Evolutionary conservation across 352 stramenopile species (phyloP).

Genomic region (Globisporangium cylindrosporum): DNA sequence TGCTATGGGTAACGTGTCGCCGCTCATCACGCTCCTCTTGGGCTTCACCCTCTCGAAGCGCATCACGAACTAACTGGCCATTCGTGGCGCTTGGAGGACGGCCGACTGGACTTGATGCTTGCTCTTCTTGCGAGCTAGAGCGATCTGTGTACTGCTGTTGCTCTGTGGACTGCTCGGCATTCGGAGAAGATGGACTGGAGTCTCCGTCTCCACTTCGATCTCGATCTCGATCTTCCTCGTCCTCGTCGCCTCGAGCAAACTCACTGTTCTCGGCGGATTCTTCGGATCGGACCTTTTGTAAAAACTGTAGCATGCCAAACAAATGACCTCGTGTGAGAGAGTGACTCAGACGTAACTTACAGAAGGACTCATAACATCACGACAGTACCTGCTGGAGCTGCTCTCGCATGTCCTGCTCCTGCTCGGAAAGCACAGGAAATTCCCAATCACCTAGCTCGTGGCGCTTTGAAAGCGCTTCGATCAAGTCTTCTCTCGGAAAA

Average conservation of each 20-base stretch:
- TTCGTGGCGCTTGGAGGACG: neutral
- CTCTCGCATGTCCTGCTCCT: constrained; percentile 27
- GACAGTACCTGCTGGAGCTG: constrained; percentile 34
- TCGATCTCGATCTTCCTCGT: neutral
- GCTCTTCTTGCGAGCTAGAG: neutral
- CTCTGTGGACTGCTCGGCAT: neutral
- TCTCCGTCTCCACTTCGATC: neutral
- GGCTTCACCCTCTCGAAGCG: neutral
- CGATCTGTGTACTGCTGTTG: neutral
- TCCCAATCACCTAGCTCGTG: constrained; percentile 57
- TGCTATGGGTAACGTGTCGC: neutral
- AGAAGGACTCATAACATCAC: neutral
- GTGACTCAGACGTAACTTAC: no score
- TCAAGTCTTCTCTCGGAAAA: constrained; percentile 26
- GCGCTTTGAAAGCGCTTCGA: constrained; percentile 34
- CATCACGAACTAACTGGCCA: neutral
- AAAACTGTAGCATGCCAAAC: constrained; percentile 2
- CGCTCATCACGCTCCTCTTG: neutral
- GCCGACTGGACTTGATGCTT: neutral
- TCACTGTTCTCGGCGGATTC: neutral
- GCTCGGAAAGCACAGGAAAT: constrained; percentile 45
- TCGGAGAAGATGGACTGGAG: neutral
- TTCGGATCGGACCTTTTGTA: constrained; percentile 4
- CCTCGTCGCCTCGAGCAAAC: neutral
- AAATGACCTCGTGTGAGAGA: neutral